Base-by-base conservation (phyloP, 768 basidiomycete genomes). In the Termitomyces sp. region DNA sequence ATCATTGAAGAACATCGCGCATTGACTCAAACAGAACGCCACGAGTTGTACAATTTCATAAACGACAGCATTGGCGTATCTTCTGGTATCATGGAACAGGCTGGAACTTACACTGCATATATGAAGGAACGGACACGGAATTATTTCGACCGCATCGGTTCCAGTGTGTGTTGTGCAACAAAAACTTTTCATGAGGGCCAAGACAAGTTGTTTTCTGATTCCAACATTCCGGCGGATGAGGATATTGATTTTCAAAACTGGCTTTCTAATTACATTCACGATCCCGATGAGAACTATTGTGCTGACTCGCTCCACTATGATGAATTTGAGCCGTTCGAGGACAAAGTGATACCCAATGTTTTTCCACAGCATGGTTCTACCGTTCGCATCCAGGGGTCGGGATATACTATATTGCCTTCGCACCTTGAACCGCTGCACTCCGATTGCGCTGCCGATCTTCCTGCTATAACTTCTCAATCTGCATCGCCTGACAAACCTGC, bases 21-120 rank as follows among this genome's bases (percentile, higher is more conserved):
- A 22, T 70, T 84, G 47, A 73, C 75, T 14, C 59, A 69, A 55
- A 62, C 66, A n/a, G 81, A 85, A 65, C 80, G 84, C 35, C 67
- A 70, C 53, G 77, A 74, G 26, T 71, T 81, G 57, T 87, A 87
- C 62, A 72, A 78, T 50, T 68, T 79, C 28, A 69, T 87, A 40
- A 76, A 80, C 58, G 73, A 71, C 60, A 77, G 72, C 45, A 75
- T 86, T 51, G 79, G 77, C 14, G 74, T 75, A 57, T 71, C 76
- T 20, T 56, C 66, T 33, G 78, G 78, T 43, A 72, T 82, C 44
- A 75, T 79, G 59, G 81, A 85, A 65, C 75, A 72, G 45, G 73
- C 78, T 57, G 82, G 80, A 22, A 77, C 78, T 9, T 85, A 86
- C 65, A 73, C 72, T 58, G 69, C 72, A 50, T 75, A 77, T 62